These are phyloP conservation scores for Alternaria ventricosa DNA, from an alignment of 2,329 filamentous ascomycete species.

Conservation along the genomic window DNA sequence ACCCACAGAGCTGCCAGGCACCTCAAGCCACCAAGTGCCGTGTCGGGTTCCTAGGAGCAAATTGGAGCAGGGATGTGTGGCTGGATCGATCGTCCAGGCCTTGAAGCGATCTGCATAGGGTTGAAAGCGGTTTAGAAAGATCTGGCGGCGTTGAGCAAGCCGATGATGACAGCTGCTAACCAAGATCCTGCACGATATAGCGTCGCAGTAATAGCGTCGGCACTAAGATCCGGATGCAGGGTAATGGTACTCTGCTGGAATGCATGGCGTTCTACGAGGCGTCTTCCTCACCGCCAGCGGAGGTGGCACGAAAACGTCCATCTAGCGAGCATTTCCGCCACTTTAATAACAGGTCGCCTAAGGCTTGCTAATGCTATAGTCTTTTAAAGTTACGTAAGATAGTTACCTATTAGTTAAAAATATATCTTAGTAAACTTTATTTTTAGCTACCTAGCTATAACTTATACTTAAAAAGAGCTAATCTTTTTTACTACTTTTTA, in stretches of 20 bases:
- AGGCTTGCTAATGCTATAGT: too few species aligned
- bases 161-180: constrained; percentile 37
- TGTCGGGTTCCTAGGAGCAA: constrained; percentile 21
- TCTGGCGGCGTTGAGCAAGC: constrained; percentile 33
- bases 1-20: constrained; percentile 27
- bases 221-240: constrained; percentile 37
- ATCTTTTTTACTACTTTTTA: too few species aligned
- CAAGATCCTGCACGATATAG: constrained; percentile 41
- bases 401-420: too few species aligned
- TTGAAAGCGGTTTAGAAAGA: constrained; percentile 32
- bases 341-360: constrained; percentile 9
- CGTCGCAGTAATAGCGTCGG: constrained; percentile 36
- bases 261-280: constrained; percentile 16
- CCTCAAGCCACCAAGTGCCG: constrained; percentile 25
- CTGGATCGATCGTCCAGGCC: constrained; percentile 34
- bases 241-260: constrained; percentile 24
- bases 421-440: too few species aligned
- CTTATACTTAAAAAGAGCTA: too few species aligned
- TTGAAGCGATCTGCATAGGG: constrained; percentile 36
- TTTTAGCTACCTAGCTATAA: too few species aligned
- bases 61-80: constrained; percentile 27
- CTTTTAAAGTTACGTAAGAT: too few species aligned
- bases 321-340: constrained; percentile 27
- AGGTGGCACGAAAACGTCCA: constrained; percentile 16
- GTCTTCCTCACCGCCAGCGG: constrained; percentile 18